These are phyloP conservation scores for Glaciozyma antarctica DNA, from an alignment of 768 basidiomycete species.

Conservation along the genomic window DNA sequence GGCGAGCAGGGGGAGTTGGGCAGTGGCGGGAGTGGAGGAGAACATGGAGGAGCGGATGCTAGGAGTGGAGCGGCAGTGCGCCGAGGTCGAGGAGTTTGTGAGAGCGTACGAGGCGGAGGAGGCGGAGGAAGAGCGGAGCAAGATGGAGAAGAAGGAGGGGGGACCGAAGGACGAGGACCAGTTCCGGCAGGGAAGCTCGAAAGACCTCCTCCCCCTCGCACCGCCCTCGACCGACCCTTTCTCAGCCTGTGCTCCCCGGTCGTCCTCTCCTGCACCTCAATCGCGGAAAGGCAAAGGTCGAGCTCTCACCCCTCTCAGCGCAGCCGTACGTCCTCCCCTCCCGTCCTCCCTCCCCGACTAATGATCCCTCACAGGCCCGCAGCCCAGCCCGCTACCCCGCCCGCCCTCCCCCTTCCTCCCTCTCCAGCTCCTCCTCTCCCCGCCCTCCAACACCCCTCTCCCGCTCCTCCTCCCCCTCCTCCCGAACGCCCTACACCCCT, in stretches of 20 bases:
- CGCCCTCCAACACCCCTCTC: neutral
- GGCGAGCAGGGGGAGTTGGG: neutral
- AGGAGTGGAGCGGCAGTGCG: neutral
- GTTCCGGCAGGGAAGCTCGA: slow-evolving; percentile 15
- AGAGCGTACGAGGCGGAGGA: neutral
- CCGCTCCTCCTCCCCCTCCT: neutral
- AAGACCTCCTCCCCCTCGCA: slow-evolving; percentile 6
- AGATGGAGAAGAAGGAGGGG: neutral
- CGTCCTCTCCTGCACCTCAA: slow-evolving; percentile 8
- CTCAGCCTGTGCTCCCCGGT: slow-evolving; percentile 15
- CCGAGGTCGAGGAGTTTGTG: slow-evolving; percentile 13
- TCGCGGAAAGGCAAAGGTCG: slow-evolving; percentile 23
- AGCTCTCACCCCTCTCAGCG: slow-evolving; percentile 1
- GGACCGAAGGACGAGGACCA: neutral
- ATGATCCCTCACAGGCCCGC: neutral
- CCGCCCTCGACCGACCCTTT: slow-evolving; percentile 8
- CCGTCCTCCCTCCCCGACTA: neutral
- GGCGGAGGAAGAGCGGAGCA: slow-evolving; percentile 6
- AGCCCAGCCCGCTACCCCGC: slow-evolving; percentile 3
- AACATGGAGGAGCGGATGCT: neutral
- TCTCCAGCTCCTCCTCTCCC: neutral
- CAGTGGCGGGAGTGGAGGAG: neutral
- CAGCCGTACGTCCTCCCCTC: slow-evolving; percentile 3
- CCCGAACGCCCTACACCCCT: neutral
- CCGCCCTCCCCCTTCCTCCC: slow-evolving; percentile 9